A percentile compares a stretch with the other conserved stretches of the same genome.
These are phyloP conservation scores for Nelumbo lutea DNA, from an alignment of 164 flowering plant species.

Conservation along the genomic window DNA sequence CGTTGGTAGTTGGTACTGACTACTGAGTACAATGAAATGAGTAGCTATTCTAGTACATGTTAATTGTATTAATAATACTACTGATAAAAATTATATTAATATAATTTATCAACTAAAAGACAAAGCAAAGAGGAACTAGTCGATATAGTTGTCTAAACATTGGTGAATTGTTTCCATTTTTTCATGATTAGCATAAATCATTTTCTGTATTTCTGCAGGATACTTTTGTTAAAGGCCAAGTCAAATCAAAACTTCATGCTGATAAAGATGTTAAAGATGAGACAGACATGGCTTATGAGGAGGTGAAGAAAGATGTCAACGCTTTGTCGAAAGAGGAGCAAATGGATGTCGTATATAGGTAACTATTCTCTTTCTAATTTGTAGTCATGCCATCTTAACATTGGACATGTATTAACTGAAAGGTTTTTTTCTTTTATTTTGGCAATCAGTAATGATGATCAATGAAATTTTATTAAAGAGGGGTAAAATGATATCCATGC, in stretches of 20 bases:
- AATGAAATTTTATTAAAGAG: no score
- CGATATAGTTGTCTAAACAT: not conserved
- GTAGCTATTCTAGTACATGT: no score
- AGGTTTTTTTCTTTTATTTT: not conserved
- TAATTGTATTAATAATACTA: no score
- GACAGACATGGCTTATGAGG: conserved; percentile 35
- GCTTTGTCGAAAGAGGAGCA: conserved; percentile 77
- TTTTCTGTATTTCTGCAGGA: conserved; percentile 33
- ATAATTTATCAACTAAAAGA: no score
- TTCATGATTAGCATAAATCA: not conserved
- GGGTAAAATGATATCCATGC: no score
- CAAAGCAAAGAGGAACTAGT: not conserved
- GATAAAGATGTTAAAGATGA: conserved; percentile 35
- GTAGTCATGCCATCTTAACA: not conserved
- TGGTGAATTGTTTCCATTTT: not conserved
- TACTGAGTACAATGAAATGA: not conserved
- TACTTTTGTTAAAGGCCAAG: conserved; percentile 36
- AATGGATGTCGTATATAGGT: conserved; percentile 82
- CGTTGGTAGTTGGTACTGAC: no score
- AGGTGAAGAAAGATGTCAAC: conserved; percentile 58
- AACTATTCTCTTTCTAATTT: conserved; percentile 1
- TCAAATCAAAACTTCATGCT: conserved; percentile 19
- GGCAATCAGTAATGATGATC: no score
- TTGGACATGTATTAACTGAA: not conserved
- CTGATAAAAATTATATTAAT: no score